Evolutionary conservation across 306 rosid genomes (phyloP).

Genomic region (Vigna radiata): DNA sequence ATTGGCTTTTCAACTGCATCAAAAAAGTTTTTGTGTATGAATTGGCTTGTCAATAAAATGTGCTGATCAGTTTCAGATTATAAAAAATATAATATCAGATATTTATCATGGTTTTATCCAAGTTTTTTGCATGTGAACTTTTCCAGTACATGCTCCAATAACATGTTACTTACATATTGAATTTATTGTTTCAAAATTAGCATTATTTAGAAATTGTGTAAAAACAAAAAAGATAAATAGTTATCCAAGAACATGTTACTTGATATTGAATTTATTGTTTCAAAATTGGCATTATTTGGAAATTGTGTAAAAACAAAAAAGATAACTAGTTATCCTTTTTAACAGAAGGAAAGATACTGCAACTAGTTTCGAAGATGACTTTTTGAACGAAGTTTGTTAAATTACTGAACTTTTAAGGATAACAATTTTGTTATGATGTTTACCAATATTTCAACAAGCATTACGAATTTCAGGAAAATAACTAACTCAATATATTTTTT

Average conservation of each 20-base stretch:
- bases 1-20: neutral
- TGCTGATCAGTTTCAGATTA: neutral
- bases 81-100: neutral
- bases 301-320: neutral
- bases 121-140: neutral
- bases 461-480: neutral
- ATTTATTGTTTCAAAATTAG: neutral
- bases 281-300: neutral
- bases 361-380: constrained; percentile 5
- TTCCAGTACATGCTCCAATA: neutral
- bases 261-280: neutral
- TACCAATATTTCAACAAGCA: neutral
- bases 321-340: neutral
- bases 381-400: neutral
- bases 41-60: neutral
- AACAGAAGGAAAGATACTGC: neutral
- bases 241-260: neutral
- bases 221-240: neutral
- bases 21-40: too few species aligned
- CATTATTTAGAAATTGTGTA: neutral
- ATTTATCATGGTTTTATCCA: neutral
- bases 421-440: neutral
- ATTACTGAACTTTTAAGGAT: neutral
- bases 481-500: neutral
- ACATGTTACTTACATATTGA: neutral